Evolutionary conservation across 2,329 filamentous ascomycete genomes (phyloP).

Genomic region (Penicillium sp.): DNA sequence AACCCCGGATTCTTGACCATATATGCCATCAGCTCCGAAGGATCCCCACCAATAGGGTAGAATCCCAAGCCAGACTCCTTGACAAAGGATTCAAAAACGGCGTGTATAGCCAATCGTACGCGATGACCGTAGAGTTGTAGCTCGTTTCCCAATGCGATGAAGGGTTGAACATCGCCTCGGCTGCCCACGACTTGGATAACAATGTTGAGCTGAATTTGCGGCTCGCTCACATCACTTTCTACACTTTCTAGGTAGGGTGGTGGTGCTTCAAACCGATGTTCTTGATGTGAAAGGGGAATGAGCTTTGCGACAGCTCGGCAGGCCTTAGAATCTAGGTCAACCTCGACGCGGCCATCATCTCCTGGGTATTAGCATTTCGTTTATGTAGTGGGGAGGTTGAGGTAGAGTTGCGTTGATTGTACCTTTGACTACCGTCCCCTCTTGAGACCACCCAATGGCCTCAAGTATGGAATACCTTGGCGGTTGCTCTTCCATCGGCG

Average conservation of each 20-base stretch:
- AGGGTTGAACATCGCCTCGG: conserved; percentile 59
- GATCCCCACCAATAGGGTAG: conserved; percentile 56
- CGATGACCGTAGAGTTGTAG: conserved; percentile 53
- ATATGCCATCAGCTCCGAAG: conserved; percentile 48
- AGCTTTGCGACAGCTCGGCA: conserved; percentile 19
- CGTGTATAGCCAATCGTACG: conserved; percentile 56
- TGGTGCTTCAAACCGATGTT: not conserved
- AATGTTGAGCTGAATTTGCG: conserved; percentile 41
- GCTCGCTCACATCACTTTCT: not conserved
- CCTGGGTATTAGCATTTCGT: not conserved
- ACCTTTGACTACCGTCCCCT: too few relatives aligned
- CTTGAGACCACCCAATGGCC: too few relatives aligned
- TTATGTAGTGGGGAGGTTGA: too few relatives aligned
- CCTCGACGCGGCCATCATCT: conserved; percentile 24
- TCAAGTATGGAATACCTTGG: too few relatives aligned
- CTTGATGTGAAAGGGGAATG: conserved; percentile 12
- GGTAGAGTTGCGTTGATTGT: too few relatives aligned
- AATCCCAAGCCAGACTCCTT: conserved; percentile 53
- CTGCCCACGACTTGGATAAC: conserved; percentile 58
- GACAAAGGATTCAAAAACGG: conserved; percentile 54
- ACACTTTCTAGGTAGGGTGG: too few relatives aligned
- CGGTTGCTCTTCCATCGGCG: too few relatives aligned
- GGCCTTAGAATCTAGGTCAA: conserved; percentile 24
- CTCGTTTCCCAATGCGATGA: conserved; percentile 55
- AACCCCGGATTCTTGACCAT: conserved; percentile 48